phyloP scores from a whole-genome alignment of 768 basidiomycete species.

The Tulasnella sp. region DNA sequence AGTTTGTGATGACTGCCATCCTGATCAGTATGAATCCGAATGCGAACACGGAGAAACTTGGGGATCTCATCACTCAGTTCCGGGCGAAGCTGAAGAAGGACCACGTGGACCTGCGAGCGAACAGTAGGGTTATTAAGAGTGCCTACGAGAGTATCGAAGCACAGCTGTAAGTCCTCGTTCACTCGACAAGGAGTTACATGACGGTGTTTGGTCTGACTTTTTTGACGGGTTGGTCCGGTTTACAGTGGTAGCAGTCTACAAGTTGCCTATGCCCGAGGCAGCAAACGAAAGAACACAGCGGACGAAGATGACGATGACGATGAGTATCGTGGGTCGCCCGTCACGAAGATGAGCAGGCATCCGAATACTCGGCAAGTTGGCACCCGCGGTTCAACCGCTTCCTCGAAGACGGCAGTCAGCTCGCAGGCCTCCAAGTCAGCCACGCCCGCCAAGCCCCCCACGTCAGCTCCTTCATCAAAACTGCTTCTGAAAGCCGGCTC shows the following conservation, averaged over 20 bases:
- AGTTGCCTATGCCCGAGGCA: background rate
- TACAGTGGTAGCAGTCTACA: background rate
- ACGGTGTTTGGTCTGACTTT: background rate
- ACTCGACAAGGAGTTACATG: background rate
- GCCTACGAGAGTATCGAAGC: constrained; percentile 17
- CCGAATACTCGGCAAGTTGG: background rate
- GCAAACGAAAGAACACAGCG: background rate
- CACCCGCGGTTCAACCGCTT: background rate
- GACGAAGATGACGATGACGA: constrained; percentile 16
- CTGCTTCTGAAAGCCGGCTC: background rate
- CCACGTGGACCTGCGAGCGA: constrained; percentile 24
- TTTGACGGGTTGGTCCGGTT: background rate
- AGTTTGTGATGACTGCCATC: constrained; percentile 61
- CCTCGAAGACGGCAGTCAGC: background rate
- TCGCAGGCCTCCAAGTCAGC: background rate
- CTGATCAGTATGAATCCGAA: constrained; percentile 39
- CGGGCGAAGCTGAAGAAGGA: constrained; percentile 2
- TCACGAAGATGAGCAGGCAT: constrained; percentile 9
- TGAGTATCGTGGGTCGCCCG: constrained; percentile 19
- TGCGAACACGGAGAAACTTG: background rate
- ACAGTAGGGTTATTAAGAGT: constrained; percentile 22
- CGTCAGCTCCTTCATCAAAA: background rate
- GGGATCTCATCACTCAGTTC: constrained; percentile 10
- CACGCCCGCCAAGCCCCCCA: background rate
- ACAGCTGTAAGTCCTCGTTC: background rate